A percentile compares a stretch with the other conserved stretches of the same genome.
phyloP scores from a whole-genome alignment of 139 green algal genomes.

The Haematococcus lacustris region DNA sequence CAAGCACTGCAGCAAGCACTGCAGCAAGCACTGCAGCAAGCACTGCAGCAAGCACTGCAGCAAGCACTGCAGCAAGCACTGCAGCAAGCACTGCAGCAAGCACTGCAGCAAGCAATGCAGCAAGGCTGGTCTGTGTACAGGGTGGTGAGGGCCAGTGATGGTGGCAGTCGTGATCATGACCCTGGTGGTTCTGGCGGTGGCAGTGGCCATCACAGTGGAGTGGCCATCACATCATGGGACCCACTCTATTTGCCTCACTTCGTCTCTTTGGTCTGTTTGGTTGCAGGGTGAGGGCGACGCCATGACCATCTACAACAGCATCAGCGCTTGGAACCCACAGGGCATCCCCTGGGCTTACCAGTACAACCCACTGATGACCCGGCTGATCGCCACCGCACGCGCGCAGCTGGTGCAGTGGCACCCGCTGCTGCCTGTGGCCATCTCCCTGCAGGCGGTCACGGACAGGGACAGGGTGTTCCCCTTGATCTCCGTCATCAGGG shows the following conservation, averaged over 20 bases:
- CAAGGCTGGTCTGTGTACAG: too few species aligned
- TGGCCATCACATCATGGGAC: not conserved
- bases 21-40: too few species aligned
- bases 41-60: too few species aligned
- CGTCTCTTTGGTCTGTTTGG: not conserved
- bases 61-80: too few species aligned
- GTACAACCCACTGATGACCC: not conserved
- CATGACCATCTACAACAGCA: not conserved
- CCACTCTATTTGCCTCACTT: not conserved
- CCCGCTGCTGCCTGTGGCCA: not conserved
- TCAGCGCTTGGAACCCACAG: not conserved
- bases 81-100: too few species aligned
- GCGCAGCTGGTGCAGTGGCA: not conserved
- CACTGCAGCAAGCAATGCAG: too few species aligned
- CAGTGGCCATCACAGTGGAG: not conserved
- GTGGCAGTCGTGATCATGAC: too few species aligned
- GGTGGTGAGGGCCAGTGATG: too few species aligned
- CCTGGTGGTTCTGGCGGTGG: not conserved
- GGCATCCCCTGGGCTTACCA: not conserved
- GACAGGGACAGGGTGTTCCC: conserved; percentile 4
- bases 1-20: too few species aligned
- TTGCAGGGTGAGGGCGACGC: not conserved
- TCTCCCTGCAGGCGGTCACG: not conserved
- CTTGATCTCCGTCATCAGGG: not conserved
- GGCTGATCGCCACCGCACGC: not conserved